A percentile compares a stretch with the other conserved stretches of the same genome.
phyloP scores from a whole-genome alignment of 1,139 yeast genomes.

The Geotrichum citri-aurantii region DNA sequence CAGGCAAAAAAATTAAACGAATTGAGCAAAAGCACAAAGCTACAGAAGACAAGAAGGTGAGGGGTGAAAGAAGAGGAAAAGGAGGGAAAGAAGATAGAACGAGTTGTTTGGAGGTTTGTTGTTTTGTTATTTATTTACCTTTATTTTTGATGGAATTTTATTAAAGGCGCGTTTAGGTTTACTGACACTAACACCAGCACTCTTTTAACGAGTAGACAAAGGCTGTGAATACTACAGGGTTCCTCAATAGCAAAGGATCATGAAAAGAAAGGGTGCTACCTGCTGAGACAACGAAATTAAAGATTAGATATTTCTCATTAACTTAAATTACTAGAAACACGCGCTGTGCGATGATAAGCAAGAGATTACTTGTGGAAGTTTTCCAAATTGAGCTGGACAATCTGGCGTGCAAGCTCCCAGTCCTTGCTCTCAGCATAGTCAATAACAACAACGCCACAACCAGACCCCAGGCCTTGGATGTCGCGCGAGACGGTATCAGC shows the following conservation, averaged over 20 bases:
- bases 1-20: background rate
- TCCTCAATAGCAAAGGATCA: background rate
- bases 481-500: constrained; percentile 47
- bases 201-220: background rate
- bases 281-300: background rate
- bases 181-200: background rate
- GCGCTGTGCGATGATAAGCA: background rate
- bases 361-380: background rate
- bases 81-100: background rate
- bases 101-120: background rate
- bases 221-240: background rate
- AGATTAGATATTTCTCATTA: background rate
- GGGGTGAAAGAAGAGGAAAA: background rate
- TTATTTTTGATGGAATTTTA: background rate
- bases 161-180: background rate
- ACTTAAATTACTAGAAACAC: background rate
- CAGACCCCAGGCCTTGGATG: constrained; percentile 34
- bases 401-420: constrained; percentile 51
- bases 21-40: background rate
- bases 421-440: constrained; percentile 61
- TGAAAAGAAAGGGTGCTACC: background rate
- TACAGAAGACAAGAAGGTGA: background rate
- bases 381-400: constrained; percentile 34
- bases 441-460: constrained; percentile 51
- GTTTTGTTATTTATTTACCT: background rate